A percentile compares a stretch with the other conserved stretches of the same genome.
phyloP scores from a whole-genome alignment of 345 rosid species.

The Ceriops decandra region DNA sequence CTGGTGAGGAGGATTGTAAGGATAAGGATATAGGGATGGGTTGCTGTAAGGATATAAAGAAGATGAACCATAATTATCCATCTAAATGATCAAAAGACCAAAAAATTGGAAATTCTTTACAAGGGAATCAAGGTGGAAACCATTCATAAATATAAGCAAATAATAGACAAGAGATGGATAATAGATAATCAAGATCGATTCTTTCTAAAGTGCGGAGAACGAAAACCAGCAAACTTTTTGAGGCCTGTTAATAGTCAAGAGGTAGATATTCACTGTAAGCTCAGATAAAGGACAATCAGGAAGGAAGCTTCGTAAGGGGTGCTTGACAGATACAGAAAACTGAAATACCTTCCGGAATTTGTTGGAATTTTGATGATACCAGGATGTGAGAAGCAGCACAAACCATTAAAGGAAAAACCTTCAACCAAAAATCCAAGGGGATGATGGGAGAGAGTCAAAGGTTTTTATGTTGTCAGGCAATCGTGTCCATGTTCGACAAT shows the following conservation, averaged over 20 bases:
- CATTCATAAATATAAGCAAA: not conserved
- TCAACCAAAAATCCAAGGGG: too few relatives aligned
- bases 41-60: slow-evolving; percentile 38
- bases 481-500: too few relatives aligned
- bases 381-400: too few relatives aligned
- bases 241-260: not conserved
- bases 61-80: slow-evolving; percentile 32
- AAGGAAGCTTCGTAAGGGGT: too few relatives aligned
- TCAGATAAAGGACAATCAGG: too few relatives aligned
- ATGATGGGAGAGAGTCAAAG: too few relatives aligned
- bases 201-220: not conserved
- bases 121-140: slow-evolving; percentile 7
- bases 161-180: not conserved
- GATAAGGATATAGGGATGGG: slow-evolving; percentile 47
- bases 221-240: not conserved
- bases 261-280: not conserved
- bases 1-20: slow-evolving; percentile 19
- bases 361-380: too few relatives aligned
- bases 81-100: slow-evolving; percentile 5
- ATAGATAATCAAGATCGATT: not conserved
- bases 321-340: too few relatives aligned
- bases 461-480: too few relatives aligned
- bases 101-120: not conserved
- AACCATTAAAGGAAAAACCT: too few relatives aligned
- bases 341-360: too few relatives aligned